Conservation (phyloP, 2,329 filamentous ascomycete genomes). For the Neofusicoccum cordaticola region DNA sequence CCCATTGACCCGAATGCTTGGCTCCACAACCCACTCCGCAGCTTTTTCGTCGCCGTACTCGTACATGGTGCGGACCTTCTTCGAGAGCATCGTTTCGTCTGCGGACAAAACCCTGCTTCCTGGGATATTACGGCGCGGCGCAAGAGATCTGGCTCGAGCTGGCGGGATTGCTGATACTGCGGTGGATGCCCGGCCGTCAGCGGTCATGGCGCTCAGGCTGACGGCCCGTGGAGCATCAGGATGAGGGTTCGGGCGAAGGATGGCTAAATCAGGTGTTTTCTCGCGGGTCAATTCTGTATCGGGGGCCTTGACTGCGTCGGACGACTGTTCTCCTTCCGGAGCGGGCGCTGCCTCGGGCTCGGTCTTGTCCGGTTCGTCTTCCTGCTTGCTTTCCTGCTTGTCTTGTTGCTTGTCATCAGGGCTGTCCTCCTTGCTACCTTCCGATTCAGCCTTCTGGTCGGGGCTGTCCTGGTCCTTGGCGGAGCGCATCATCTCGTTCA, state of each 20-base stretch:
- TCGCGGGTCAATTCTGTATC: not conserved
- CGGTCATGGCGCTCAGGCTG: constrained; percentile 6
- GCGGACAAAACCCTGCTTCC: constrained; percentile 55
- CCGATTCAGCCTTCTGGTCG: constrained; percentile 1
- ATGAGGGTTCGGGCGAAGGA: not conserved
- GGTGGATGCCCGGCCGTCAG: not conserved
- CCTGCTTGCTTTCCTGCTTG: not conserved
- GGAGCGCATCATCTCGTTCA: constrained; percentile 31
- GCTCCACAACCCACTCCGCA: constrained; percentile 38
- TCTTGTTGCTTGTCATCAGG: not conserved
- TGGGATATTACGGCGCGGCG: constrained; percentile 5
- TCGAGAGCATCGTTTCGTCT: constrained; percentile 62
- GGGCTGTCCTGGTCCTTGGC: constrained; percentile 14
- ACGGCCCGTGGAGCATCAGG: not conserved
- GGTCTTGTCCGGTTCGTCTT: not conserved
- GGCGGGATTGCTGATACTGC: not conserved
- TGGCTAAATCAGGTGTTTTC: not conserved
- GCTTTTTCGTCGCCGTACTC: constrained; percentile 58
- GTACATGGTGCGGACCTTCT: constrained; percentile 63
- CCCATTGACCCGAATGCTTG: constrained; percentile 11
- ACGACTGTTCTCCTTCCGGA: not conserved
- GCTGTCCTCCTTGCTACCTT: not conserved
- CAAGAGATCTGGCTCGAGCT: not conserved
- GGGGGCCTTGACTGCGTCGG: not conserved
- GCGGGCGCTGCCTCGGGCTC: not conserved